Evolutionary conservation across 495 filamentous ascomycete species (phyloP), one percentile per base, ranked within the genome.

Genomic region (Talaromyces nanjingensis): DNA sequence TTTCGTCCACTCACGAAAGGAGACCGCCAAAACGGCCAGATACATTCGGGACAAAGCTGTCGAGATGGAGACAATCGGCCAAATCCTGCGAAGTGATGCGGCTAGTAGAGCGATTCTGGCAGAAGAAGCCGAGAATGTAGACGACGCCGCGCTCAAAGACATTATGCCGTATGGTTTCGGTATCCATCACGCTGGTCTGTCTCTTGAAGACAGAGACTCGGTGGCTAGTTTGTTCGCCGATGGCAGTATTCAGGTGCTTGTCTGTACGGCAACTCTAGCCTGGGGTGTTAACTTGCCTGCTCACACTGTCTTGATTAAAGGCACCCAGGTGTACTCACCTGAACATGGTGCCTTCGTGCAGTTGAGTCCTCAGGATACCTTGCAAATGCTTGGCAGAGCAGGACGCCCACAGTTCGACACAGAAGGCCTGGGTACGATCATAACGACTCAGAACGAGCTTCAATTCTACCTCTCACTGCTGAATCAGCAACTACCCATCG

Each of bases 261-360:
- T 98, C 5, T 97, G 91, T 79, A 99, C 94, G 1, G 93, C 94
- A 47, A 99, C 94, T 24, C 82, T 97, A 60, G 92, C 92, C 6
- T 97, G 92, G 92, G 92, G 92, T 83, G 91, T 97, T 67, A 97
- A 97, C 73, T 78, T 97, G 62, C 92, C 92, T 8, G 92, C 92
- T 1, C 92, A 97, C 69, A 96, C 92, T 0, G 92, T 97, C 66
- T 93, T 97, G 72, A 97, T 97, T 76, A 97, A 97, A 72, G 92
- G 92, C 45, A 99, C 94, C 0, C 92, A 97, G 71, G 88, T 98
- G 45, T 99, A 99, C 73, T 98, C 96, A 4, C 96, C 94, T 1
- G 94, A 99, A 72, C 98, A 97, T 76, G 94, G 94, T 77, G 93
- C 90, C 72, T 99, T 94, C 93, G 96, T 99, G 16, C 96, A 99